phyloP scores from a whole-genome alignment of 345 rosid species.

The Reutealis trisperma region DNA sequence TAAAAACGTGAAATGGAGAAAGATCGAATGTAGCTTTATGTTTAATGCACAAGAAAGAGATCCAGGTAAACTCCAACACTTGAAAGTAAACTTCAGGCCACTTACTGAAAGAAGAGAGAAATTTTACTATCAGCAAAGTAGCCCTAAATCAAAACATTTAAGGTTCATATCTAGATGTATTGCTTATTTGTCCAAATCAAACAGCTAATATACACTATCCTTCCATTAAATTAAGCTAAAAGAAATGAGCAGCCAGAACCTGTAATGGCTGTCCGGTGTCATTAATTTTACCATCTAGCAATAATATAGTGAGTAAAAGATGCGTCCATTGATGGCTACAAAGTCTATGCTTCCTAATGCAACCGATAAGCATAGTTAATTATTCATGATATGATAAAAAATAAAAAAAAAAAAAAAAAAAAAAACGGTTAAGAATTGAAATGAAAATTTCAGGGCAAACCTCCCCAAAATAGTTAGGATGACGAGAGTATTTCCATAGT shows the following conservation, averaged over 20 bases:
- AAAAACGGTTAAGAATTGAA: too few species aligned
- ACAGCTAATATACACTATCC: not conserved
- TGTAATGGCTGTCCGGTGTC: not conserved
- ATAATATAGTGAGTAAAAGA: not conserved
- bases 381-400: not conserved
- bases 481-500: constrained; percentile 81
- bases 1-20: not conserved
- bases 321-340: not conserved
- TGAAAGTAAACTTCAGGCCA: not conserved
- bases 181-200: not conserved
- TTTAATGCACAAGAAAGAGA: not conserved
- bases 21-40: not conserved
- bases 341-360: not conserved
- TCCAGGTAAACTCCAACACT: not conserved
- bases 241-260: not conserved
- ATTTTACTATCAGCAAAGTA: not conserved
- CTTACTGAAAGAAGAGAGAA: not conserved
- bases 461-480: constrained; percentile 97
- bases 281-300: not conserved
- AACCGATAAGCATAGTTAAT: not conserved
- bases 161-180: not conserved
- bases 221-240: not conserved
- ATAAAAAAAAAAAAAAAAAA: not conserved
- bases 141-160: not conserved
- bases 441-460: constrained; percentile 39